Percentiles rank a stretch among this genome's conserved stretches.
These are phyloP conservation scores for Suillus subaureus DNA, from an alignment of 768 basidiomycete genomes.

Conservation along the genomic window DNA sequence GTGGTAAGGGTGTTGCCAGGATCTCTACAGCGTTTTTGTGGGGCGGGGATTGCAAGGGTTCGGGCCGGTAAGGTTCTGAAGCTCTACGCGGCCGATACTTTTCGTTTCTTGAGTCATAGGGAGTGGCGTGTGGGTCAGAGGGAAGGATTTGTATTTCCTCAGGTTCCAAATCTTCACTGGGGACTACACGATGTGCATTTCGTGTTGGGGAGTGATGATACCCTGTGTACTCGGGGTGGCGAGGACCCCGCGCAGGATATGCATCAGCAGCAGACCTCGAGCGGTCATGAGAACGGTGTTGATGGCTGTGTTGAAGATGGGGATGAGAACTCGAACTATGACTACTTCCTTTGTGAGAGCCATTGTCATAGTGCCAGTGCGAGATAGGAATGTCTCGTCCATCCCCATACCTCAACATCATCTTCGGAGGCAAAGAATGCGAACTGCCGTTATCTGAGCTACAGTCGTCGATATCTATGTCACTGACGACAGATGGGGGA, in stretches of 20 bases:
- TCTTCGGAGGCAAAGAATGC: slow-evolving; percentile 63
- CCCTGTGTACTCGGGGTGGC: slow-evolving; percentile 27
- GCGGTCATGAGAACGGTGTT: slow-evolving; percentile 39
- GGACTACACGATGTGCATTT: slow-evolving; percentile 22
- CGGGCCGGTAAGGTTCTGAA: slow-evolving; percentile 31
- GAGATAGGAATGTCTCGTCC: slow-evolving; percentile 69
- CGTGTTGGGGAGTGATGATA: slow-evolving; percentile 17
- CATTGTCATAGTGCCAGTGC: slow-evolving; percentile 37
- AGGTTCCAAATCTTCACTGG: slow-evolving; percentile 40
- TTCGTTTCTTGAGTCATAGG: slow-evolving; percentile 29
- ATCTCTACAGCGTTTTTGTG: slow-evolving; percentile 34
- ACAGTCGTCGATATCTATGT: slow-evolving; percentile 40
- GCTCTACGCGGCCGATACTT: slow-evolving; percentile 34
- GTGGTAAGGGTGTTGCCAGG: slow-evolving; percentile 36
- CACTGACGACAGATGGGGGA: slow-evolving; percentile 46
- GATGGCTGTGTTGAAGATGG: slow-evolving; percentile 25
- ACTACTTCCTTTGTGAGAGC: slow-evolving; percentile 22
- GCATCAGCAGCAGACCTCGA: slow-evolving; percentile 38
- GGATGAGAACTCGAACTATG: slow-evolving; percentile 27
- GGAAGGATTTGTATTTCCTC: slow-evolving; percentile 69
- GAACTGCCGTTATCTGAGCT: slow-evolving; percentile 45
- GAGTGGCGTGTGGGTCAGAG: slow-evolving; percentile 43
- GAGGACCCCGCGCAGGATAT: slow-evolving; percentile 32
- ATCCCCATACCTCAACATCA: slow-evolving; percentile 69
- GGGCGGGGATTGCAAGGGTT: slow-evolving; percentile 20